Conservation (phyloP, 805 yeast genomes). For the Spathaspora sp. region DNA sequence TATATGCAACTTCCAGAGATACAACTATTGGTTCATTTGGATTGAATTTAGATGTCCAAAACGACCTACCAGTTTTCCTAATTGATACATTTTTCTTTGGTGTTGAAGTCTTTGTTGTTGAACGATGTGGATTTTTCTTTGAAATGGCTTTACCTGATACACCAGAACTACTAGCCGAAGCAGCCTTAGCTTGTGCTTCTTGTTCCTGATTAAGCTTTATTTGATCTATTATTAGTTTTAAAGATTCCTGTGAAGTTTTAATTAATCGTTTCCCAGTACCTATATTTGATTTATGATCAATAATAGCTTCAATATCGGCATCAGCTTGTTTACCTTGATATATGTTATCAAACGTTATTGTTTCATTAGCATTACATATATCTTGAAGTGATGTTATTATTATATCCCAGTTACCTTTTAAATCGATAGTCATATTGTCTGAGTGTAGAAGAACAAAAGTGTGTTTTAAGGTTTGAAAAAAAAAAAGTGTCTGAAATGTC, state of each 20-base stretch:
- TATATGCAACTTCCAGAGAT: constrained; percentile 87
- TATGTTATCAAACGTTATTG: constrained; percentile 45
- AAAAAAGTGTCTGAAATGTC: not conserved
- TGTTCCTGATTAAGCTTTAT: constrained; percentile 11
- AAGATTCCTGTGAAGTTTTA: constrained; percentile 41
- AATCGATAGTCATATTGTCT: constrained; percentile 14
- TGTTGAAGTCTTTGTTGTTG: constrained; percentile 7
- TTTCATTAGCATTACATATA: constrained; percentile 59
- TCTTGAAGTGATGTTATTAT: constrained; percentile 67
- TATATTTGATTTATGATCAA: constrained; percentile 54
- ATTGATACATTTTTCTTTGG: not conserved
- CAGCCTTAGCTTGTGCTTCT: constrained; percentile 7
- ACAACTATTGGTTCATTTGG: constrained; percentile 54
- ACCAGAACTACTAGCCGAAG: not conserved
- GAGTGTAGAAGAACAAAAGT: not conserved
- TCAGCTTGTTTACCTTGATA: constrained; percentile 19
- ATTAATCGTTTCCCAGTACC: constrained; percentile 44
- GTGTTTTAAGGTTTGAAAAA: not conserved
- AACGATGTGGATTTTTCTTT: not conserved
- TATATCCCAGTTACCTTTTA: constrained; percentile 68
- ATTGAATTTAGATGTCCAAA: constrained; percentile 52
- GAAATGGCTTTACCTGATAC: not conserved
- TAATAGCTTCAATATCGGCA: constrained; percentile 33
- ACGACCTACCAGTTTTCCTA: constrained; percentile 41
- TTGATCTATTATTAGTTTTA: constrained; percentile 41